Conservation (phyloP, 129 eudicot genomes). For the Helichrysum umbraculigerum region DNA sequence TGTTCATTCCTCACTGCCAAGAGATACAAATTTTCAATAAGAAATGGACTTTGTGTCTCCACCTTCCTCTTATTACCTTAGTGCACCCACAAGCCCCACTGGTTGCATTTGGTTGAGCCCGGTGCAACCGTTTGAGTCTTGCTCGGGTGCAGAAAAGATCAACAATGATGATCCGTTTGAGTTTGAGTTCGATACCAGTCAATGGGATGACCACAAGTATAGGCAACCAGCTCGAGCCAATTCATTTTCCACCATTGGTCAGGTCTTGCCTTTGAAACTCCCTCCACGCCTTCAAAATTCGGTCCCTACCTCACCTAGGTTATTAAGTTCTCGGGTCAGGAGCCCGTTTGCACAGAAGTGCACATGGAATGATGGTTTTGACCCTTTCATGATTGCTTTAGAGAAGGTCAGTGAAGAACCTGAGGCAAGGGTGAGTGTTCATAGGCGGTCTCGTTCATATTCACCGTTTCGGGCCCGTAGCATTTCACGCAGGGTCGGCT, state of each 20-base stretch:
- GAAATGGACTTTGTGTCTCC: slow-evolving; percentile 42
- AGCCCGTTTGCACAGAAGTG: slow-evolving; percentile 45
- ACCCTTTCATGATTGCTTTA: slow-evolving; percentile 76
- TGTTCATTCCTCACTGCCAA: background rate
- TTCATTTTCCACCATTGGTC: slow-evolving; percentile 61
- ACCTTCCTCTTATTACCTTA: slow-evolving; percentile 48
- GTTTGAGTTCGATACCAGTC: slow-evolving; percentile 47
- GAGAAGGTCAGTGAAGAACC: slow-evolving; percentile 67
- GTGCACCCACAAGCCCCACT: slow-evolving; percentile 57
- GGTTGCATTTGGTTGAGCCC: slow-evolving; percentile 49
- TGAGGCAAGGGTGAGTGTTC: slow-evolving; percentile 43
- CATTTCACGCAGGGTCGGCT: slow-evolving; percentile 15
- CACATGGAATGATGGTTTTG: slow-evolving; percentile 71
- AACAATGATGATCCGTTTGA: slow-evolving; percentile 42
- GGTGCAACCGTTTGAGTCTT: slow-evolving; percentile 5
- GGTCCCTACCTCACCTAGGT: slow-evolving; percentile 56
- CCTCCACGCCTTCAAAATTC: slow-evolving; percentile 75
- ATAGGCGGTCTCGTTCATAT: slow-evolving; percentile 59
- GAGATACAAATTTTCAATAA: background rate
- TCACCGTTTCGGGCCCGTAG: slow-evolving; percentile 48
- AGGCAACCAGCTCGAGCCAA: slow-evolving; percentile 38
- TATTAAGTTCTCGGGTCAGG: slow-evolving; percentile 37
- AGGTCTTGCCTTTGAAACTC: slow-evolving; percentile 68
- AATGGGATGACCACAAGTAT: slow-evolving; percentile 17
- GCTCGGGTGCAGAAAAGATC: background rate